These are phyloP conservation scores for Saccharomycopsis guyanensis DNA, from an alignment of 805 yeast species.

Conservation along the genomic window DNA sequence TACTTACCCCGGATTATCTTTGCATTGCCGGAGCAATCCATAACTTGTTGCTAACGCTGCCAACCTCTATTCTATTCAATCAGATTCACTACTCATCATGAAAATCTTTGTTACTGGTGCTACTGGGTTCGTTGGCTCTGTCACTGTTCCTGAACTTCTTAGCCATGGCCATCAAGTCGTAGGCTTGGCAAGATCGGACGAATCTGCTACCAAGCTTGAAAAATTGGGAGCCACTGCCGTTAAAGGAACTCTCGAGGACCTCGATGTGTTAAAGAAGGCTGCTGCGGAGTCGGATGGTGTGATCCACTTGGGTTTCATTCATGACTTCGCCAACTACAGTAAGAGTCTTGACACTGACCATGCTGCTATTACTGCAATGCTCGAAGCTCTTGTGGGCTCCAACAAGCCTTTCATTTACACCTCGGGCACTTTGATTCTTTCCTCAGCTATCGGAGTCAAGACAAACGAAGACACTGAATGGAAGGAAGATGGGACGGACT, in stretches of 20 bases:
- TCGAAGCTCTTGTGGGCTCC: slow-evolving; percentile 27
- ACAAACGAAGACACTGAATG: slow-evolving; percentile 17
- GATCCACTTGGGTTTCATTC: slow-evolving; percentile 32
- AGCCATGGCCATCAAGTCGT: slow-evolving; percentile 26
- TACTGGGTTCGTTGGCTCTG: slow-evolving; percentile 30
- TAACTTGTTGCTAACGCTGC: too few relatives aligned
- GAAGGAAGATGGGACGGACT: neutral
- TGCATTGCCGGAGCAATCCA: too few relatives aligned
- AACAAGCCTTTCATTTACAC: slow-evolving; percentile 27
- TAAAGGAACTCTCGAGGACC: slow-evolving; percentile 27
- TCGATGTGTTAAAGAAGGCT: slow-evolving; percentile 26
- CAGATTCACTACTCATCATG: neutral
- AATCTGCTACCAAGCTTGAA: slow-evolving; percentile 25
- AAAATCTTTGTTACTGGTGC: slow-evolving; percentile 30
- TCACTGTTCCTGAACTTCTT: slow-evolving; percentile 23
- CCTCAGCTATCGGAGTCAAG: slow-evolving; percentile 1
- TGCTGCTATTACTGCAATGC: slow-evolving; percentile 23
- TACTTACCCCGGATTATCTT: too few relatives aligned
- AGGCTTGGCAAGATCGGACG: slow-evolving; percentile 30
- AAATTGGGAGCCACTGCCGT: slow-evolving; percentile 25
- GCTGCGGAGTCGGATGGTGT: slow-evolving; percentile 31
- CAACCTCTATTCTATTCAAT: too few relatives aligned
- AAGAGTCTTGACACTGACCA: slow-evolving; percentile 24
- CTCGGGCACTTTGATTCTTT: slow-evolving; percentile 23
- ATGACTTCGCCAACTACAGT: slow-evolving; percentile 26